Percentiles rank a stretch among this genome's conserved stretches.
These are phyloP conservation scores for Delonix regia DNA, from an alignment of 306 rosid genomes.

Conservation along the genomic window DNA sequence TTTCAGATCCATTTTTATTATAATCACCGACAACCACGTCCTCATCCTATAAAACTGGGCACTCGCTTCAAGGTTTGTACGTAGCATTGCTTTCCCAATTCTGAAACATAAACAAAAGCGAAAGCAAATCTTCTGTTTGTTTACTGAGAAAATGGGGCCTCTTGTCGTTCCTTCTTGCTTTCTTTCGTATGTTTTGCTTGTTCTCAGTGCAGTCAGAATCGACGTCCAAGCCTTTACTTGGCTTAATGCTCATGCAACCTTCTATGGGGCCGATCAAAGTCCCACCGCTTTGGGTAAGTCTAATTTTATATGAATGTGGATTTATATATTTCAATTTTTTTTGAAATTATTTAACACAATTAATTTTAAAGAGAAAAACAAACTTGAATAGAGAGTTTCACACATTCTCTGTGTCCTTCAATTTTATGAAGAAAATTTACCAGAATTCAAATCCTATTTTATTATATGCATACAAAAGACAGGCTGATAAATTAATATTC, in stretches of 20 bases:
- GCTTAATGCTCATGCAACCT: slow-evolving; percentile 86
- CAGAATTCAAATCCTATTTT: too few relatives aligned
- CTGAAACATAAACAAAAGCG: neutral
- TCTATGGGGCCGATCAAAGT: slow-evolving; percentile 73
- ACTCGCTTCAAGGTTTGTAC: slow-evolving; percentile 13
- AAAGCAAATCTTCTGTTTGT: slow-evolving; percentile 26
- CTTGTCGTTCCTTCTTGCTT: slow-evolving; percentile 32
- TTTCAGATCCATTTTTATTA: slow-evolving; percentile 41
- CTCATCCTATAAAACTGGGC: slow-evolving; percentile 47
- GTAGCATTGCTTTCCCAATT: neutral
- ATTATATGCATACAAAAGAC: too few relatives aligned
- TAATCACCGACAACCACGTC: slow-evolving; percentile 72
- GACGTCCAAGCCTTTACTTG: slow-evolving; percentile 52
- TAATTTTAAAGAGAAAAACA: too few relatives aligned
- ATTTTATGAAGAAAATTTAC: too few relatives aligned
- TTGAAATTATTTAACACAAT: too few relatives aligned
- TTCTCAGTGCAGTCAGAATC: slow-evolving; percentile 38
- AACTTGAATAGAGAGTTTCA: too few relatives aligned
- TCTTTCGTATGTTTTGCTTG: slow-evolving; percentile 33
- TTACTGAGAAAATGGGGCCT: slow-evolving; percentile 40
- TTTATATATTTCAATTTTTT: too few relatives aligned
- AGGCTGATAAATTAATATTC: too few relatives aligned
- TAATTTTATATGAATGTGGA: too few relatives aligned
- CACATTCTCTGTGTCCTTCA: too few relatives aligned
- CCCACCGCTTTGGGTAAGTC: slow-evolving; percentile 70